phyloP scores from a whole-genome alignment of 768 basidiomycete species.

The Panus rudis region DNA sequence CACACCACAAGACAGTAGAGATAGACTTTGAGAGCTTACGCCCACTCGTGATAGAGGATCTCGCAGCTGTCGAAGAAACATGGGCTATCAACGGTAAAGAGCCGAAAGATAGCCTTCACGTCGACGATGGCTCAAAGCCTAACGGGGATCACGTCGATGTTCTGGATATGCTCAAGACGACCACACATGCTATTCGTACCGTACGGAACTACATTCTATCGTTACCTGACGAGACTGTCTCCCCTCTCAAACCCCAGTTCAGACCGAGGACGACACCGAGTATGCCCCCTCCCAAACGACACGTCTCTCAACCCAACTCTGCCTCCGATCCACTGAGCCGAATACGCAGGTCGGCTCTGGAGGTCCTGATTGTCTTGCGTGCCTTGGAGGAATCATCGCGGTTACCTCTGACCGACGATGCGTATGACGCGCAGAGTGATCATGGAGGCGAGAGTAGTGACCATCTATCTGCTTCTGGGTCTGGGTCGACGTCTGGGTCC shows the following conservation, averaged over 20 bases:
- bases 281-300: slow-evolving; percentile 29
- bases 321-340: slow-evolving; percentile 55
- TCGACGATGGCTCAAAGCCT: background rate
- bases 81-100: slow-evolving; percentile 44
- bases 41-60: slow-evolving; percentile 71
- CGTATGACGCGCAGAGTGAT: slow-evolving; percentile 77
- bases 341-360: slow-evolving; percentile 74
- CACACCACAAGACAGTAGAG: slow-evolving; percentile 58
- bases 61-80: slow-evolving; percentile 50
- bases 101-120: background rate
- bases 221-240: slow-evolving; percentile 66
- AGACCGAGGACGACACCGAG: slow-evolving; percentile 40
- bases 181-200: slow-evolving; percentile 74
- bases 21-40: slow-evolving; percentile 73
- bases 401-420: slow-evolving; percentile 70
- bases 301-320: slow-evolving; percentile 24
- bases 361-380: slow-evolving; percentile 74
- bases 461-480: slow-evolving; percentile 17
- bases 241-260: slow-evolving; percentile 31
- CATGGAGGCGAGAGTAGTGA: slow-evolving; percentile 40
- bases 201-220: slow-evolving; percentile 80
- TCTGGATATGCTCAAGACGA: slow-evolving; percentile 65
- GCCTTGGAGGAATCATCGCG: slow-evolving; percentile 75
- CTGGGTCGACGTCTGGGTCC: slow-evolving; percentile 10
- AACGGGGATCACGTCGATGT: slow-evolving; percentile 42